Evolutionary conservation across 495 filamentous ascomycete species (phyloP), one percentile per base, ranked within the genome.

Genomic region (Tuber brumale): DNA sequence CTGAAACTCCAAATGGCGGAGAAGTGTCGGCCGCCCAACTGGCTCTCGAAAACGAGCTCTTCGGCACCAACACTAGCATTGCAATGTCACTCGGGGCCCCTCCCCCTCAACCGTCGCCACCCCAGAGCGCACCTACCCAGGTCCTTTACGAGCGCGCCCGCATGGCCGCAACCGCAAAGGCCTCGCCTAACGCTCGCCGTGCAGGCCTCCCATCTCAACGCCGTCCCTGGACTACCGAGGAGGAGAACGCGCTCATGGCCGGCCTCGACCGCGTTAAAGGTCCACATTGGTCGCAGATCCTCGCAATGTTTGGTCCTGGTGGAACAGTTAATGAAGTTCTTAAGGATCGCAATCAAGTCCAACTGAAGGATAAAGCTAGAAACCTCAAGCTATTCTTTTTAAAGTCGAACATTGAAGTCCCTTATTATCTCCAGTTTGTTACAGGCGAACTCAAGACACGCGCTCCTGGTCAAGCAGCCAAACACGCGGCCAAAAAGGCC

Each of bases 331-430:
- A 91, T 71, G 91, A 95, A 77, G 91, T 93, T 8, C 86, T 98
- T 48, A 97, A 96, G 80, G 95, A 97, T 80, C 90, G 94, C 61
- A 97, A 94, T 71, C 94, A 98, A 82, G 95, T 97, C 0, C 94
- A 97, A 81, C 86, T 97, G 21, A 97, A 97, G 82, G 94, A 98
- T 82, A 98, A 98, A 83, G 94, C 94, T 14, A 88, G 94, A 48
- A 98, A 98, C 75, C 83, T 98, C 74, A 98, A 98, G 84, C 88
- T 98, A 0, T 97, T 97, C 85, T 97, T 97, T 84, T 85, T 98
- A 72, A 98, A 98, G 85, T 95, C 91, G 41, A 92, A 92, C 23
- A 94, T 93, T 23, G 95, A 98, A 82, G 95, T 98, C 76, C 94
- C 94, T 0, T 93, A 93, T 80, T 96, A 96, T 76, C 86, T 98